Percentiles rank a stretch among this genome's conserved stretches.
phyloP scores from a whole-genome alignment of 73 alveolate species.

The Paramecium sexaurelia region DNA sequence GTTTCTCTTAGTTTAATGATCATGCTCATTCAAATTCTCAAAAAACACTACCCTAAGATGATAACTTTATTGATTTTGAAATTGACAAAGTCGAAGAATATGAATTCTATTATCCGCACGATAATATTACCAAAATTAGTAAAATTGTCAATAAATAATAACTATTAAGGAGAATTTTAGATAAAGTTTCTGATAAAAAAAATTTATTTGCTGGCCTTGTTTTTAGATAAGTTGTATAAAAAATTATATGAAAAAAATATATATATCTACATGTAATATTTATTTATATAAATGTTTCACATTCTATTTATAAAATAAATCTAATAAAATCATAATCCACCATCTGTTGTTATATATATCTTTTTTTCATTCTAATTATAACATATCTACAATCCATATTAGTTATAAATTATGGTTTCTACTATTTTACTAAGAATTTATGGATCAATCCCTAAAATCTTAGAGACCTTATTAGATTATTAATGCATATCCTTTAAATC shows the following conservation, averaged over 20 bases:
- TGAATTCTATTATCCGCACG: background rate
- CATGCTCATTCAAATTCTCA: background rate
- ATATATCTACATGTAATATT: too few relatives aligned
- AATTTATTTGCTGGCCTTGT: background rate
- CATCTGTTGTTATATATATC: background rate
- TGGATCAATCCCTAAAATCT: background rate
- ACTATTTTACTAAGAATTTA: background rate
- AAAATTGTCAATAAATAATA: background rate
- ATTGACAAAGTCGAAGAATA: conserved; percentile 27
- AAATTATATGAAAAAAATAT: background rate
- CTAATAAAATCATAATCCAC: background rate
- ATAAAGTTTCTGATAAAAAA: background rate
- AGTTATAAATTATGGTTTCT: background rate
- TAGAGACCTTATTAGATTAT: background rate
- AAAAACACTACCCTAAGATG: background rate
- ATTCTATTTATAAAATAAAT: too few relatives aligned
- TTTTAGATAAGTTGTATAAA: background rate
- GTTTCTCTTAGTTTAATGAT: background rate
- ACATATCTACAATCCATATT: background rate
- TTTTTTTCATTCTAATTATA: background rate
- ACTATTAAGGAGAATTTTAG: background rate
- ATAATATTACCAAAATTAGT: background rate
- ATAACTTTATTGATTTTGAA: background rate
- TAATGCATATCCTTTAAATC: background rate
- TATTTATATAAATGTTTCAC: too few relatives aligned